Base-by-base conservation (phyloP, 768 basidiomycete genomes). In the Arthromyces matolae region DNA sequence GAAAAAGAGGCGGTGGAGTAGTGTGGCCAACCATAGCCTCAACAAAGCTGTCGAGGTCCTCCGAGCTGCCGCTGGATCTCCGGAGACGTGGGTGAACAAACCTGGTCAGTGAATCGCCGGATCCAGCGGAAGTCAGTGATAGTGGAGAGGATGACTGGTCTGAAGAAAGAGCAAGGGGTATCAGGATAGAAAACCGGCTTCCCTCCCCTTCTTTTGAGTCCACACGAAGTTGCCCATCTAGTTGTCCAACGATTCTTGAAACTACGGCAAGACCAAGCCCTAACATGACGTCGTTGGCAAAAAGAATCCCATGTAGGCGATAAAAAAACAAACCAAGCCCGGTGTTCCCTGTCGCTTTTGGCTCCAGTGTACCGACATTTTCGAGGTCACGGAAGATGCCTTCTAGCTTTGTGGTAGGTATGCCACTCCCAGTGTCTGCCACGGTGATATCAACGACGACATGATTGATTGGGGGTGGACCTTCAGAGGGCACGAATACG, bases 251-350 rank as follows among this genome's bases (percentile, higher is more conserved):
- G 33, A 90, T 88, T 13, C 88, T 74, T 0, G 86, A 86, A 9
- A 91, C 89, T 5, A 89, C 84, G 3, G 89, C 89, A 24, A 90
- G 69, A 3, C 89, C 89, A 12, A 91, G 73, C 5, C 87, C 86
- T 72, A 31, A 18, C 25, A 22, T 6, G 0, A 25, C n/a, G 19
- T 13, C 42, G 20, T 34, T 20, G 10, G 34, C 28, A n/a, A 8
- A 4, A 5, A 49, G 18, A 10, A 32, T 41, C n/a, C 10, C 4
- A 32, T 16, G n/a, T n/a, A n/a, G n/a, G n/a, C n/a, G 23, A 37
- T 4, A 35, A 12, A 35, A 43, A 23, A 19, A 46, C 71, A 39
- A 52, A 78, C 80, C 81, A 29, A 83, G 71, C 8, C 80, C 80
- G 18, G 66, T 59, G 27, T 68, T 70, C 10, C 56, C 57, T 33